Base-by-base conservation (phyloP, 306 rosid genomes). In the Ceratonia siliqua region DNA sequence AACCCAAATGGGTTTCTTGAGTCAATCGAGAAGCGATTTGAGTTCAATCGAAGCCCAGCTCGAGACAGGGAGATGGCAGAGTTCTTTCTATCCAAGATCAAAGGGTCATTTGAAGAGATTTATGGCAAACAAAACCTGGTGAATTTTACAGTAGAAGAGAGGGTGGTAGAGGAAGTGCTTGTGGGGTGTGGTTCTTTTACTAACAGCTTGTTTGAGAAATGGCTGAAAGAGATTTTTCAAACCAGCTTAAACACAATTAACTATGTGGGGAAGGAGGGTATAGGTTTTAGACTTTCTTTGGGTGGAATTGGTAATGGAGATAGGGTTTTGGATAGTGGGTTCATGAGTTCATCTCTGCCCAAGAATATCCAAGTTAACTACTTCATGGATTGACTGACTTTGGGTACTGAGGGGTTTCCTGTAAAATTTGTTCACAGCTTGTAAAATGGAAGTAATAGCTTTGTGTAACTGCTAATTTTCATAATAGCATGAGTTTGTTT, bases 121-220 rank as follows among this genome's bases (percentile, higher is more conserved):
- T 71, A 13, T 56, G 96, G 90, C 13, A 78, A 77, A 4, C 15
- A 80, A 50, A 63, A 74, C 9, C 39, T 58, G 70, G 87, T 62
- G 70, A 89, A 86, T 6, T 87, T 95, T 81, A 89, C 71, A 39
- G 88, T 95, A 78, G 94, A 92, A 27, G 91, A 84, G 71, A 85
- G 81, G 87, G 92, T 92, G 81, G 54, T 89, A 85, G 89, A 92
- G 68, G 86, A 80, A 71, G 77, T 95, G 66, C 76, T 81, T 52
- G 64, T 62, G 49, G 89, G 94, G 70, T 89, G 88, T 57, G 97
- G 87, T 65, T 85, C 62, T 28, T 95, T 90, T 84, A 79, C 93
- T 74, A 86, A 95, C 78, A 85, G 88, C 74, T 75, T 84, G 92
- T 95, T 90, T 85, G 94, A 95, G 74, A 95, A 92, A 85, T 95